A percentile compares a stretch with the other conserved stretches of the same genome.
phyloP scores from a whole-genome alignment of 2,329 filamentous ascomycete species.

The Exophiala oligosperma region DNA sequence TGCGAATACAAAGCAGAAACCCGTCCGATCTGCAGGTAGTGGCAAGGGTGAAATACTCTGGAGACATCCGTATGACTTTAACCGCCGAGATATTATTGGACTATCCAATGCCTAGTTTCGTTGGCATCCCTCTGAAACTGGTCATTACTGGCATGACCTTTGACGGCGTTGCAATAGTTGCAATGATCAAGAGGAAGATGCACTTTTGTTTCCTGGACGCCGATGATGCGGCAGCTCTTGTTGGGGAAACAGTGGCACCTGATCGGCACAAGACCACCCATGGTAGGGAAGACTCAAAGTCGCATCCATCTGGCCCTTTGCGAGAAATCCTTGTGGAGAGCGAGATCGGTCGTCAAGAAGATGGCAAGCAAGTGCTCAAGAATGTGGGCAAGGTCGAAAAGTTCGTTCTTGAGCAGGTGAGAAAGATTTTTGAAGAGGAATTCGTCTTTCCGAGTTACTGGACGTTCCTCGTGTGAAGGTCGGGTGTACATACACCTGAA shows the following conservation, averaged over 20 bases:
- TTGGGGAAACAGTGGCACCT: slow-evolving; percentile 48
- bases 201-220: slow-evolving; percentile 94
- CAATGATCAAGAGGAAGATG: slow-evolving; percentile 82
- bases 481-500: too few relatives aligned
- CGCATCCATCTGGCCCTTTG: slow-evolving; percentile 65
- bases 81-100: slow-evolving; percentile 95
- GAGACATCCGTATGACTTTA: slow-evolving; percentile 81
- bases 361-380: slow-evolving; percentile 91
- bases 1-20: slow-evolving; percentile 67
- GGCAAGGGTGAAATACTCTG: slow-evolving; percentile 84
- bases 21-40: slow-evolving; percentile 91
- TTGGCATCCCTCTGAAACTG: slow-evolving; percentile 88
- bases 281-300: slow-evolving; percentile 34
- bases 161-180: slow-evolving; percentile 89
- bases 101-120: slow-evolving; percentile 98
- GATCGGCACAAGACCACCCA: slow-evolving; percentile 25
- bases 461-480: slow-evolving; percentile 79
- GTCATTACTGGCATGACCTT: slow-evolving; percentile 95
- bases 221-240: slow-evolving; percentile 79
- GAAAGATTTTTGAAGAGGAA: slow-evolving; percentile 96
- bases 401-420: slow-evolving; percentile 94
- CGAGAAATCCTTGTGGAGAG: slow-evolving; percentile 96
- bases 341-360: slow-evolving; percentile 90
- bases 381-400: slow-evolving; percentile 98
- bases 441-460: slow-evolving; percentile 98